These are phyloP conservation scores for Microcera coccophila DNA, from an alignment of 2,329 filamentous ascomycete genomes.

Conservation along the genomic window DNA sequence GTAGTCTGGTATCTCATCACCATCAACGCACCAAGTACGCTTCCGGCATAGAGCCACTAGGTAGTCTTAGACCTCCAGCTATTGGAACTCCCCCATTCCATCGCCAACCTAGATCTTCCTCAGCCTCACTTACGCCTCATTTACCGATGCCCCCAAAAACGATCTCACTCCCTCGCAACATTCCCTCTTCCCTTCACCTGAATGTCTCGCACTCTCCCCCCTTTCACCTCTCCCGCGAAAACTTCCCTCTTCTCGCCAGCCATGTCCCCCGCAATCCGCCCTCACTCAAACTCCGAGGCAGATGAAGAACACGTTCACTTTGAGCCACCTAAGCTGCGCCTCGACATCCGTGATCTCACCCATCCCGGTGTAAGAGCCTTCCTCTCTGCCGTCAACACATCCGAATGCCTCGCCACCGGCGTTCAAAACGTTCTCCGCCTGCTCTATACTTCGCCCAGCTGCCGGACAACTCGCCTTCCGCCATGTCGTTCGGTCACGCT, in stretches of 20 bases:
- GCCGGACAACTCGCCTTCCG: conserved; percentile 42
- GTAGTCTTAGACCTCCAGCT: conserved; percentile 2
- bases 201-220: conserved; percentile 24
- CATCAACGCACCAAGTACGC: neutral
- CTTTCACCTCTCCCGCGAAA: conserved; percentile 20
- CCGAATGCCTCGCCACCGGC: conserved; percentile 57
- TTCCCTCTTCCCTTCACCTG: neutral
- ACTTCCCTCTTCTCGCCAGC: conserved; percentile 20
- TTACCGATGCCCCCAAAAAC: neutral
- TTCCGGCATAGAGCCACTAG: neutral
- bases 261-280: conserved; percentile 26
- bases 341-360: conserved; percentile 55
- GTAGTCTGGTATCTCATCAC: no score
- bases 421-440: conserved; percentile 65
- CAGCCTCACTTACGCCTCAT: conserved; percentile 2
- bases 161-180: neutral
- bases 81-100: conserved; percentile 15
- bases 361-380: conserved; percentile 64
- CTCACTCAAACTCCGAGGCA: neutral
- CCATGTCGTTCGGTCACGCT: conserved; percentile 83
- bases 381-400: conserved; percentile 60
- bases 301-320: conserved; percentile 27
- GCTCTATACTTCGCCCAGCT: conserved; percentile 59
- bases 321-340: conserved; percentile 52
- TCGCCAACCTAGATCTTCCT: neutral